Base-by-base conservation (phyloP, 2,329 filamentous ascomycete genomes). In the Aureobasidium pullulans region DNA sequence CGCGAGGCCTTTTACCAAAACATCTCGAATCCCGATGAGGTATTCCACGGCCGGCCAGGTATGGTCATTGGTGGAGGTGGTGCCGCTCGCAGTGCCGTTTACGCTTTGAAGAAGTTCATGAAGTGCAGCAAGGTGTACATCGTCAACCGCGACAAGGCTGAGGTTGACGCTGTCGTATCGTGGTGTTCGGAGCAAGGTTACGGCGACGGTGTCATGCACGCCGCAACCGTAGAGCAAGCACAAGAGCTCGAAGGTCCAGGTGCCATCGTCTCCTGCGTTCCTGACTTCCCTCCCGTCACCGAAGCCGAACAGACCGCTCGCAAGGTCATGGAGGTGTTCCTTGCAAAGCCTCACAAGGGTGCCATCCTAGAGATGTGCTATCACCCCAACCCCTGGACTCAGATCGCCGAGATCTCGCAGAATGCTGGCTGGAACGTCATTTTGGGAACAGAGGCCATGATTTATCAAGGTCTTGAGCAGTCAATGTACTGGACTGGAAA, bases 321-420 rank as follows among this genome's bases (percentile, higher is more conserved):
- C 1, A 70, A 72, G 1, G 78, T 89, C 0, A 71, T 80, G 0
- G 77, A 83, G 66, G 70, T 75, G 3, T 80, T 82, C 54, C 61
- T 82, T 36, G 64, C 64, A 29, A 78, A 77, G 57, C 68, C 76
- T 32, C 53, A 57, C 53, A 86, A 87, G 72, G 88, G 62, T 19
- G 84, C 84, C 6, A 82, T 92, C 60, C 71, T 92, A 61, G 88
- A 92, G 72, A 92, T 93, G 88, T 91, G 88, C 76, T 92, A 92
- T 70, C 89, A 91, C 69, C 89, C 89, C 0, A 71, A 79, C 2
- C 85, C 87, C 0, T 85, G 82, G 70, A 92, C 89, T 0, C 78
- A 81, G 64, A 81, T 90, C 50, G 84, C 82, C 1, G 79, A 78
- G 44, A 66, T 90, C 43, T 83, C 85, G 0, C 78, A 83, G 66